Percentiles rank a stretch among this genome's conserved stretches.
phyloP scores from a whole-genome alignment of 2,329 filamentous ascomycete species.

The Cladorrhinum sp. region DNA sequence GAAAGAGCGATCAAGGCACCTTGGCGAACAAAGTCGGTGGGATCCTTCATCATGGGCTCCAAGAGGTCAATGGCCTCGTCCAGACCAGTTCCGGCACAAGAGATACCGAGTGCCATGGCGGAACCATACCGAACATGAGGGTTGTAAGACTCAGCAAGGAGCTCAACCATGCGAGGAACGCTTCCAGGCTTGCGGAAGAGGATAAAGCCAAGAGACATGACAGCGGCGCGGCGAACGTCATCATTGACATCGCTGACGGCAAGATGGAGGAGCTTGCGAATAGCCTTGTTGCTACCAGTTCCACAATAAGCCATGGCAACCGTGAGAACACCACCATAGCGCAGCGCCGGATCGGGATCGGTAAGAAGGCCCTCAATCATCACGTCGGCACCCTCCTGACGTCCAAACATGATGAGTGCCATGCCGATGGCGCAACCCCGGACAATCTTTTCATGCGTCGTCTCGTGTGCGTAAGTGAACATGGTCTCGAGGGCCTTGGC shows the following conservation, averaged over 20 bases:
- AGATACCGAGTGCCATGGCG: slow-evolving; percentile 97
- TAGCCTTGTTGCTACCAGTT: slow-evolving; percentile 97
- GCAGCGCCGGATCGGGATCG: slow-evolving; percentile 87
- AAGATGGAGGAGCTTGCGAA: slow-evolving; percentile 89
- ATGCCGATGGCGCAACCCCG: slow-evolving; percentile 93
- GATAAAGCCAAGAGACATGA: slow-evolving; percentile 97
- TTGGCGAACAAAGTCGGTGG: slow-evolving; percentile 96
- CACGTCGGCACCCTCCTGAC: slow-evolving; percentile 91
- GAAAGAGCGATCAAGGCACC: slow-evolving; percentile 89
- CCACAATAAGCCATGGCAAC: slow-evolving; percentile 96
- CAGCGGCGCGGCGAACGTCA: slow-evolving; percentile 90
- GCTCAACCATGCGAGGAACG: slow-evolving; percentile 97
- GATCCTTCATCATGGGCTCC: slow-evolving; percentile 99
- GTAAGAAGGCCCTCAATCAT: slow-evolving; percentile 90
- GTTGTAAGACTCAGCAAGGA: slow-evolving; percentile 97
- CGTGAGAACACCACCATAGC: slow-evolving; percentile 98
- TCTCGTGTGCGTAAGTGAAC: slow-evolving; percentile 97
- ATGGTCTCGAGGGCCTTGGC: slow-evolving; percentile 91
- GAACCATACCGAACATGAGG: slow-evolving; percentile 97
- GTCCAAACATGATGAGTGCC: slow-evolving; percentile 97
- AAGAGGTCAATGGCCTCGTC: slow-evolving; percentile 95
- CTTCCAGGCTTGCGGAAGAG: slow-evolving; percentile 96
- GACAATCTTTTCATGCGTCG: slow-evolving; percentile 98
- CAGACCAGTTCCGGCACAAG: slow-evolving; percentile 91
- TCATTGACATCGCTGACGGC: slow-evolving; percentile 98